These are phyloP conservation scores for Holtermannia corniformis DNA, from an alignment of 768 basidiomycete species.

Conservation along the genomic window DNA sequence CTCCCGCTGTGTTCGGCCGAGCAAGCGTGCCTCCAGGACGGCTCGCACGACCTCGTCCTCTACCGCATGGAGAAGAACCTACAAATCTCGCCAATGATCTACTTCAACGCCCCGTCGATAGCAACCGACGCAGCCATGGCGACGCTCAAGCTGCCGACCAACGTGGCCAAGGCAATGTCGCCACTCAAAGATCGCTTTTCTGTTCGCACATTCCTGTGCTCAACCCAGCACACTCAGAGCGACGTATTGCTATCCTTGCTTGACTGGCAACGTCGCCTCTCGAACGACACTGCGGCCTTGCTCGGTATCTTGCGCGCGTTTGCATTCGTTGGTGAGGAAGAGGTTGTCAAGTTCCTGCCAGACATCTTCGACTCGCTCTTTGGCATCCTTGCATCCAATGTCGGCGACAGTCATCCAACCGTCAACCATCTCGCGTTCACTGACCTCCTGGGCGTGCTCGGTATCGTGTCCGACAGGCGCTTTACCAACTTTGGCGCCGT, in stretches of 20 bases:
- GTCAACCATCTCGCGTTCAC: constrained; percentile 82
- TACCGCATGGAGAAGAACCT: constrained; percentile 68
- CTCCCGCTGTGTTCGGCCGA: constrained; percentile 73
- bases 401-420: constrained; percentile 59
- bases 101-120: constrained; percentile 63
- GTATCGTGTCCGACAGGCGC: constrained; percentile 83
- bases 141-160: constrained; percentile 45
- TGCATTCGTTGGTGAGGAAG: constrained; percentile 84
- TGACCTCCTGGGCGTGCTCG: constrained; percentile 79
- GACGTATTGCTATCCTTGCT: constrained; percentile 67
- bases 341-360: constrained; percentile 84
- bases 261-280: constrained; percentile 61
- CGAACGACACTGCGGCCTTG: constrained; percentile 54
- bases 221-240: constrained; percentile 86
- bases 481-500: constrained; percentile 94
- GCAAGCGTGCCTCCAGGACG: constrained; percentile 76
- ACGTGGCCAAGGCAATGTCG: constrained; percentile 57
- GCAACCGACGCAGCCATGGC: constrained; percentile 38
- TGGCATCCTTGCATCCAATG: constrained; percentile 66
- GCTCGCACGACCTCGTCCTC: constrained; percentile 71
- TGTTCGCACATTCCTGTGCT: constrained; percentile 82
- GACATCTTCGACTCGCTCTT: constrained; percentile 91
- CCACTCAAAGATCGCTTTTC: constrained; percentile 67
- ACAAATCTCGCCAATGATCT: constrained; percentile 57
- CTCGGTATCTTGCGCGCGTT: constrained; percentile 69